A percentile compares a stretch with the other conserved stretches of the same genome.
phyloP scores from a whole-genome alignment of 2,329 filamentous ascomycete genomes.

The Alternaria atra region DNA sequence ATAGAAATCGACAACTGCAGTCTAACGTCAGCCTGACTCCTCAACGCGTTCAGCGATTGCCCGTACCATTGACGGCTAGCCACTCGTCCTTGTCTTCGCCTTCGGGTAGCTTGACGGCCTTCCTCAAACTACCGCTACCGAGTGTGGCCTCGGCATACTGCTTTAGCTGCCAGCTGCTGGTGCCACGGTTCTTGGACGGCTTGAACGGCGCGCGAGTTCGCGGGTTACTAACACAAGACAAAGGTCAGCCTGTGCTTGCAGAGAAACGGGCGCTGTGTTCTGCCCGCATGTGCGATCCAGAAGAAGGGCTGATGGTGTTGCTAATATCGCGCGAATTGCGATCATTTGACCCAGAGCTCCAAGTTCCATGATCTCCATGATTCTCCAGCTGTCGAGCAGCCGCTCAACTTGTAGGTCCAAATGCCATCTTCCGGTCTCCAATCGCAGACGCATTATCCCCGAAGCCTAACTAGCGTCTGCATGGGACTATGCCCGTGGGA shows the following conservation, averaged over 20 bases:
- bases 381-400: neutral
- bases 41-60: neutral
- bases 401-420: neutral
- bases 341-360: neutral
- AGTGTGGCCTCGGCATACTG: slow-evolving; percentile 98
- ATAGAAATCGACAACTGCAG: slow-evolving; percentile 98
- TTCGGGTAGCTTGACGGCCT: slow-evolving; percentile 95
- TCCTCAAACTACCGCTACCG: slow-evolving; percentile 90
- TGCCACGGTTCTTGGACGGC: slow-evolving; percentile 86
- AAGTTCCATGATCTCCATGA: neutral
- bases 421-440: neutral
- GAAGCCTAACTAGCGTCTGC: neutral
- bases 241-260: slow-evolving; percentile 48
- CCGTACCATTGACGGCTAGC: slow-evolving; percentile 92
- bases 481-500: neutral
- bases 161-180: slow-evolving; percentile 89
- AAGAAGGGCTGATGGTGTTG: neutral
- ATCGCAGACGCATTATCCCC: neutral
- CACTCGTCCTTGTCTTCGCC: slow-evolving; percentile 98
- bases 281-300: neutral
- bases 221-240: slow-evolving; percentile 72
- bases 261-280: neutral
- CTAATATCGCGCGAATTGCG: neutral
- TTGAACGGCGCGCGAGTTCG: slow-evolving; percentile 91
- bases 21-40: slow-evolving; percentile 18